Conservation (phyloP, 169 alveolate species). For the Sarcocystis neurona region DNA sequence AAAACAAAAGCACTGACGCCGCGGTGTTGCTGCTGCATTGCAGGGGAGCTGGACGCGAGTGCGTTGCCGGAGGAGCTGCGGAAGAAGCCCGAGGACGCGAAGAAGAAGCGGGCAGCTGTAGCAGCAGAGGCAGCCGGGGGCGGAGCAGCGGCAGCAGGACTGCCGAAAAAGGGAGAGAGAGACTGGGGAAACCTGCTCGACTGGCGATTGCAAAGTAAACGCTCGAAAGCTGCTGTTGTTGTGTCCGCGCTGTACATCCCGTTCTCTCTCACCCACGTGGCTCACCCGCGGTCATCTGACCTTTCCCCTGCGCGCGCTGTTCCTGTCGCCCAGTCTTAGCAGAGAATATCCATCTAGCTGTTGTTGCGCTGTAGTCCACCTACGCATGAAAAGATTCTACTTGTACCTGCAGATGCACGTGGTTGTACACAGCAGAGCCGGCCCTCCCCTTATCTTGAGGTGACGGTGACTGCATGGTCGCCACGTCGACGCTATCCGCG, state of each 20-base stretch:
- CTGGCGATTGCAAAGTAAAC: neutral
- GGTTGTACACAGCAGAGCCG: too few species aligned
- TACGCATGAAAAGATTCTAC: too few species aligned
- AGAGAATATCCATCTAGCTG: too few species aligned
- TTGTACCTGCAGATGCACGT: too few species aligned
- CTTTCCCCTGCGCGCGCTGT: too few species aligned
- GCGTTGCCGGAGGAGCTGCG: conserved; percentile 60
- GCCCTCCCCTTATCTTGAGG: too few species aligned
- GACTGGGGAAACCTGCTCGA: conserved; percentile 18
- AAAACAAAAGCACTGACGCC: neutral
- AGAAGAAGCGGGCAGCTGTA: conserved; percentile 29
- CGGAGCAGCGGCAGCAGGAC: conserved; percentile 4
- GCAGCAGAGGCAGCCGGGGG: conserved; percentile 21
- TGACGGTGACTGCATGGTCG: too few species aligned
- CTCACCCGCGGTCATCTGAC: too few species aligned
- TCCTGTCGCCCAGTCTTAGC: too few species aligned
- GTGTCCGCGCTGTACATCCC: neutral
- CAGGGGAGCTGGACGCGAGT: conserved; percentile 60
- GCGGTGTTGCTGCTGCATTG: neutral
- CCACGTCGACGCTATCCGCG: too few species aligned
- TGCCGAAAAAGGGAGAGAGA: neutral
- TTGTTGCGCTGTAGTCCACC: too few species aligned
- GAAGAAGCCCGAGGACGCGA: conserved; percentile 51
- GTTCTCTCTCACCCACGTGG: neutral
- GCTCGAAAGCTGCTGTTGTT: neutral